Percentiles rank a stretch among this genome's conserved stretches.
phyloP scores from a whole-genome alignment of 495 filamentous ascomycete genomes.

The Aspergillus campestris region DNA sequence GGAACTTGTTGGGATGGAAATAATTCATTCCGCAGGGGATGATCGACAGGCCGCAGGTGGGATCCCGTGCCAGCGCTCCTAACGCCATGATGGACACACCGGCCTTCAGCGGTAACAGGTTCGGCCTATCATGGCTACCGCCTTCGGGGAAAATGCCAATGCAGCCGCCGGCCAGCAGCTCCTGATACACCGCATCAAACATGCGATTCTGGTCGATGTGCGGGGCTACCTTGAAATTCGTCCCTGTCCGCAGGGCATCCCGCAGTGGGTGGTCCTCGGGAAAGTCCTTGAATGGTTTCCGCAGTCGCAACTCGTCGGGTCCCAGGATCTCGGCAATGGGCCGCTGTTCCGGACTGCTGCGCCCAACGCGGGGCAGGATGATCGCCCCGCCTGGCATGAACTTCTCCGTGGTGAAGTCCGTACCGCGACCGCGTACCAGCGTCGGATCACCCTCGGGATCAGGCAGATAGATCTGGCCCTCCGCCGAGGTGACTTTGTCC shows the following conservation, averaged over 20 bases:
- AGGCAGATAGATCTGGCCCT: conserved; percentile 82
- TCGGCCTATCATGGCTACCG: conserved; percentile 92
- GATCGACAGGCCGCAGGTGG: conserved; percentile 84
- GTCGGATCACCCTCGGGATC: conserved; percentile 77
- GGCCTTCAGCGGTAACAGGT: conserved; percentile 90
- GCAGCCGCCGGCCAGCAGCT: conserved; percentile 73
- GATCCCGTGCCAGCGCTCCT: conserved; percentile 76
- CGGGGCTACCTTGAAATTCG: conserved; percentile 77
- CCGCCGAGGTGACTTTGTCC: conserved; percentile 72
- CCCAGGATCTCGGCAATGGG: conserved; percentile 74
- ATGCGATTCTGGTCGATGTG: conserved; percentile 92
- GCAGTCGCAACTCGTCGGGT: conserved; percentile 73
- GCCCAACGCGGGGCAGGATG: conserved; percentile 71
- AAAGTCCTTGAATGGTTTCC: conserved; percentile 73
- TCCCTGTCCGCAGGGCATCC: conserved; percentile 60
- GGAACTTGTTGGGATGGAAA: conserved; percentile 98
- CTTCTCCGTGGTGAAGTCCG: conserved; percentile 69
- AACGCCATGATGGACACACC: conserved; percentile 98
- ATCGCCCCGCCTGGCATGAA: conserved; percentile 74
- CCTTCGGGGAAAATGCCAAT: conserved; percentile 98
- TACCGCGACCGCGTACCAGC: conserved; percentile 71
- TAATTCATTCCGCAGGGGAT: conserved; percentile 99
- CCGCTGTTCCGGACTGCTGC: conserved; percentile 61
- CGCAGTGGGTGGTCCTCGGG: conserved; percentile 72
- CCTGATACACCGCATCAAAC: conserved; percentile 83